These are phyloP conservation scores for Coemansia sp. DNA, from an alignment of 192 early-diverging fungal genomes.

Conservation along the genomic window DNA sequence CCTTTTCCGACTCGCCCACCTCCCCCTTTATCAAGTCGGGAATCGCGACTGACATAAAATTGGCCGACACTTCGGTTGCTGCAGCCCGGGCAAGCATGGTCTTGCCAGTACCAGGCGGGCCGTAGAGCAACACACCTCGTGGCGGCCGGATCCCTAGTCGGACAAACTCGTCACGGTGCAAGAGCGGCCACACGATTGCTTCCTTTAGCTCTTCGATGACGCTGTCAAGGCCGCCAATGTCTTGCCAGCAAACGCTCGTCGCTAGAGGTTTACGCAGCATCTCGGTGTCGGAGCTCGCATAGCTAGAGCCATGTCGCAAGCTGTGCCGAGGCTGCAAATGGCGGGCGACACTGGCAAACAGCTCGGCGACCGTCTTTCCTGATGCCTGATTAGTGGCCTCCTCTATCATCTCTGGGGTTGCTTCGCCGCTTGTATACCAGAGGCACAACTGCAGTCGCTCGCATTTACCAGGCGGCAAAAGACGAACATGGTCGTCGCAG, in stretches of 20 bases:
- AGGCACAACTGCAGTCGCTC: conserved; percentile 24
- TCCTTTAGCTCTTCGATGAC: conserved; percentile 75
- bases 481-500: conserved; percentile 39
- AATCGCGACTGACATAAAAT: conserved; percentile 78
- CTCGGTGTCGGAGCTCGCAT: not conserved
- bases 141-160: conserved; percentile 69
- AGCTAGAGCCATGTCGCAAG: not conserved
- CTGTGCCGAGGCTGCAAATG: not conserved
- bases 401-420: not conserved
- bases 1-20: conserved; percentile 94
- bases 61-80: conserved; percentile 71
- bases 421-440: conserved; percentile 17
- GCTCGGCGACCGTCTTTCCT: conserved; percentile 28
- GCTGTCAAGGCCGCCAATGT: conserved; percentile 74
- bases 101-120: conserved; percentile 92
- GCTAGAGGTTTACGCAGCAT: not conserved
- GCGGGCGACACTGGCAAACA: conserved; percentile 7
- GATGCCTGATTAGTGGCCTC: conserved; percentile 6
- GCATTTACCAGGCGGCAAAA: conserved; percentile 18
- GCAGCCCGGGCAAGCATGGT: conserved; percentile 84
- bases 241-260: conserved; percentile 60
- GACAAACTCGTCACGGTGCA: conserved; percentile 60
- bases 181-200: conserved; percentile 74
- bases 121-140: conserved; percentile 80
- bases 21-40: conserved; percentile 85